Evolutionary conservation across 1,139 yeast species (phyloP).

Genomic region (Yamadazyma diospyri): DNA sequence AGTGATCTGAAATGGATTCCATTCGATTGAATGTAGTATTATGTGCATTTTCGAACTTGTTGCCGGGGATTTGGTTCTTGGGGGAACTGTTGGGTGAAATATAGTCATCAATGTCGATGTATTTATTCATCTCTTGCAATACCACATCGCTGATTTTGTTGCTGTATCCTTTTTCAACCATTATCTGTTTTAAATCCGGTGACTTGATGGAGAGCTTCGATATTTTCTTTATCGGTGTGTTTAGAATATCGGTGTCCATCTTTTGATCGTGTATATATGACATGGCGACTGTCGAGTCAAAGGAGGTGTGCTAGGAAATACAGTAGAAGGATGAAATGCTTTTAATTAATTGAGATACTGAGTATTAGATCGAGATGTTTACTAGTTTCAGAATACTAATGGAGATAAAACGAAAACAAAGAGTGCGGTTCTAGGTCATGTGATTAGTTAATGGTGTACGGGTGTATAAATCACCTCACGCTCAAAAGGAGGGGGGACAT

Average conservation of each 20-base stretch:
- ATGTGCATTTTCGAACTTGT: conserved; percentile 1
- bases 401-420: too few species aligned
- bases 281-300: too few species aligned
- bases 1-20: conserved; percentile 43
- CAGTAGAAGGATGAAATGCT: too few species aligned
- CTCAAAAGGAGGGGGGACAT: too few species aligned
- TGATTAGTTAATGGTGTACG: too few species aligned
- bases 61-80: conserved; percentile 1
- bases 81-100: conserved; percentile 5
- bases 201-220: conserved; percentile 31
- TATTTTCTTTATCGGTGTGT: conserved; percentile 42
- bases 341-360: too few species aligned
- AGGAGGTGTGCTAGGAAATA: too few species aligned
- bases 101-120: conserved; percentile 14
- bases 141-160: conserved; percentile 39
- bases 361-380: too few species aligned
- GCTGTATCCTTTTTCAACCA: conserved; percentile 42
- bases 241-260: conserved; percentile 18
- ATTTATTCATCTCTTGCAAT: conserved; percentile 35
- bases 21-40: conserved; percentile 18
- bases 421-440: too few species aligned
- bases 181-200: conserved; percentile 21
- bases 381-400: too few species aligned
- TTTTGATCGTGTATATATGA: too few species aligned
- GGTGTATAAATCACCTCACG: too few species aligned